A percentile compares a stretch with the other conserved stretches of the same genome.
These are phyloP conservation scores for Chara braunii DNA, from an alignment of 139 green algal genomes.

Conservation along the genomic window DNA sequence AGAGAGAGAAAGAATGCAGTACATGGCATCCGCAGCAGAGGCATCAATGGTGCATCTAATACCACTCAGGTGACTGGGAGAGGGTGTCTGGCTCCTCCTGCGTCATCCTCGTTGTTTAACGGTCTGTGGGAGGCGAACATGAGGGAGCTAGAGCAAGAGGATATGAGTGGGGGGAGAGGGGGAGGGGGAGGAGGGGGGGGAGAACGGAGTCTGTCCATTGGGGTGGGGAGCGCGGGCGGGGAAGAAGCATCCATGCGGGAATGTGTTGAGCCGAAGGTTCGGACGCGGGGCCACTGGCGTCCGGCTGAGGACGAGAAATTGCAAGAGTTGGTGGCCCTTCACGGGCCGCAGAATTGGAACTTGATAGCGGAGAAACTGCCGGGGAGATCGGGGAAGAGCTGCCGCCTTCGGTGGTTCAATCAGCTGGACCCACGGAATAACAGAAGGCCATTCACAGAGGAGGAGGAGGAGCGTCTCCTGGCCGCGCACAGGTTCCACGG, in stretches of 20 bases:
- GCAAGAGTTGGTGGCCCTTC: background rate
- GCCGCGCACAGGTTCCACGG: conserved; percentile 50
- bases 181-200: background rate
- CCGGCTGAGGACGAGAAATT: too few species aligned
- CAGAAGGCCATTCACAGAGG: conserved; percentile 50
- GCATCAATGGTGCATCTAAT: too few species aligned
- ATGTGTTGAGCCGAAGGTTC: too few species aligned
- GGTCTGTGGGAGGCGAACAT: too few species aligned
- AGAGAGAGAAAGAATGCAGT: too few species aligned
- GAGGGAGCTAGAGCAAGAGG: background rate
- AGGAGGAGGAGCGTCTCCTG: conserved; percentile 25
- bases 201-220: background rate
- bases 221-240: background rate
- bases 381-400: conserved; percentile 2
- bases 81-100: too few species aligned
- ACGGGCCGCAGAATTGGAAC: background rate
- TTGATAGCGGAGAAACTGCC: background rate
- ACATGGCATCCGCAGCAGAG: too few species aligned
- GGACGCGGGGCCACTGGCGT: too few species aligned
- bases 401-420: conserved; percentile 63
- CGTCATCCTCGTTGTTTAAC: too few species aligned
- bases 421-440: conserved; percentile 70
- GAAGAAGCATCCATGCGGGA: too few species aligned
- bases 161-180: background rate
- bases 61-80: too few species aligned